Percentiles rank a stretch among this genome's conserved stretches.
Evolutionary conservation across 495 filamentous ascomycete species (phyloP).

Genomic region (Sabuloglossum arenarium): DNA sequence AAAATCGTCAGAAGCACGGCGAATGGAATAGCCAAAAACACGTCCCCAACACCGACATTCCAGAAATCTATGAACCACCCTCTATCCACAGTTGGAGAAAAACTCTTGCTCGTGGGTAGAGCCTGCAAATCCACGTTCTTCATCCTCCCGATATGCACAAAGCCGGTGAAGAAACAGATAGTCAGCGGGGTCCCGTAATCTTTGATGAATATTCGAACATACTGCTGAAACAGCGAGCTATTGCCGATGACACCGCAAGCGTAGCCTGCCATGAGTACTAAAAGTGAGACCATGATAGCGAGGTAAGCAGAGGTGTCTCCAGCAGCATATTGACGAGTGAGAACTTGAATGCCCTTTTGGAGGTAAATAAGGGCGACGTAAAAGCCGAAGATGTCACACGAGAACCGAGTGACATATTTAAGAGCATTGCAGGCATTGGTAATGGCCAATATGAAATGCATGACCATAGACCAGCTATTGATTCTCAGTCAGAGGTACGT

Average conservation of each 20-base stretch:
- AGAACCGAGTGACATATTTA: slow-evolving; percentile 64
- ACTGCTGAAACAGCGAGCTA: slow-evolving; percentile 47
- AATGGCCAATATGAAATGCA: slow-evolving; percentile 62
- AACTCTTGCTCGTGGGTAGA: slow-evolving; percentile 53
- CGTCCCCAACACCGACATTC: slow-evolving; percentile 49
- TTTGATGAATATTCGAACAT: slow-evolving; percentile 55
- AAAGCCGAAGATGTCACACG: slow-evolving; percentile 75
- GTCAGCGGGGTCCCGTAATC: slow-evolving; percentile 39
- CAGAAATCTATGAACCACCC: slow-evolving; percentile 79
- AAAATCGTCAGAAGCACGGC: slow-evolving; percentile 68
- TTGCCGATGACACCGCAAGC: slow-evolving; percentile 46
- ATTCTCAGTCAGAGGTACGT: slow-evolving; percentile 4
- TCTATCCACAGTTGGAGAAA: slow-evolving; percentile 60
- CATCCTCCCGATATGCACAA: slow-evolving; percentile 72
- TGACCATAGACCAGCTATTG: slow-evolving; percentile 48
- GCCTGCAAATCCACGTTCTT: slow-evolving; percentile 35
- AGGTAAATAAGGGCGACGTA: slow-evolving; percentile 78
- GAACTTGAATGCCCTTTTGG: slow-evolving; percentile 19
- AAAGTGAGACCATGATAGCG: slow-evolving; percentile 47
- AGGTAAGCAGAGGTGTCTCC: slow-evolving; percentile 48
- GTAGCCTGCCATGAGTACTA: slow-evolving; percentile 54
- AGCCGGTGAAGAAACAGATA: slow-evolving; percentile 74
- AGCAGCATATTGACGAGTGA: slow-evolving; percentile 38
- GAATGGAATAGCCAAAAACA: slow-evolving; percentile 81
- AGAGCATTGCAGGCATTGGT: slow-evolving; percentile 65